phyloP scores from a whole-genome alignment of 2,329 filamentous ascomycete genomes.

The Botrytis aclada region DNA sequence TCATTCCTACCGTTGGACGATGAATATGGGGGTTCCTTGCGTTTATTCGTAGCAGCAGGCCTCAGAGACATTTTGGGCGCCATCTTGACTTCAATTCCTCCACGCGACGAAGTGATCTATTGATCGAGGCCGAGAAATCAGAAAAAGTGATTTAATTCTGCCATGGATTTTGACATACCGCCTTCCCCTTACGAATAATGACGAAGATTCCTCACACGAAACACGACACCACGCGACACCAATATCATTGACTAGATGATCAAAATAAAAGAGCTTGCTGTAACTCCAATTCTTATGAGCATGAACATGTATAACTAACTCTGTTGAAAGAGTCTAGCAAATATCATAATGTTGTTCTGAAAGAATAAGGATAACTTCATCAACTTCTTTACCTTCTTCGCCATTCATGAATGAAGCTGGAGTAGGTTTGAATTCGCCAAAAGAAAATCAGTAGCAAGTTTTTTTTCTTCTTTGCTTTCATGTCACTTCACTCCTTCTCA shows the following conservation, averaged over 20 bases:
- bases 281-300: neutral
- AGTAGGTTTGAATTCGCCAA: conserved; percentile 1
- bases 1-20: conserved; percentile 23
- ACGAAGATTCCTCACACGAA: conserved; percentile 1
- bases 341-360: neutral
- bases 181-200: neutral
- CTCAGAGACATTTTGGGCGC: conserved; percentile 28
- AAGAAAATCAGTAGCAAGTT: neutral
- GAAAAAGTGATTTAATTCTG: conserved; percentile 11
- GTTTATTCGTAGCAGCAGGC: conserved; percentile 27
- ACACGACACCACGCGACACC: conserved; percentile 11
- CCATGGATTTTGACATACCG: neutral
- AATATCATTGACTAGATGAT: neutral
- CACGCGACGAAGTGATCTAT: neutral
- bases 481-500: neutral
- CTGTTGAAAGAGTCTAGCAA: neutral
- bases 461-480: conserved; percentile 4
- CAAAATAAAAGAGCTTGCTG: neutral
- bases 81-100: neutral
- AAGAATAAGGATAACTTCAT: neutral
- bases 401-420: conserved; percentile 1
- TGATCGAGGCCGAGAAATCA: neutral
- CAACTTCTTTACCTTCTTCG: neutral
- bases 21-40: conserved; percentile 31
- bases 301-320: neutral